Evolutionary conservation across 352 stramenopile genomes (phyloP).

Genomic region (Phytopythium mirpurense): DNA sequence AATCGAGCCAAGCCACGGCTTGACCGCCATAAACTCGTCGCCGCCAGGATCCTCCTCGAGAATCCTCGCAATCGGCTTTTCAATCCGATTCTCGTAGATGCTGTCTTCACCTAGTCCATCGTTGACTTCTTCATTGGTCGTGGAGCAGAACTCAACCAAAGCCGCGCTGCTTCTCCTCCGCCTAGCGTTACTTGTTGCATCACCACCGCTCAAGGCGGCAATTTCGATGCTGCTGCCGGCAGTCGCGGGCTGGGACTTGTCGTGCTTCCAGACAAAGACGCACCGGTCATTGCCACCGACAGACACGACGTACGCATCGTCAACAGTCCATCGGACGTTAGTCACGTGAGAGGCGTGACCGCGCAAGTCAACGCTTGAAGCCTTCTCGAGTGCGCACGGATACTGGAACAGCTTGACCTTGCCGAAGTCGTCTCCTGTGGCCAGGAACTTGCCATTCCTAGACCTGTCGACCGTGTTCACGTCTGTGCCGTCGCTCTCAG

Average conservation of each 20-base stretch:
- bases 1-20: conserved; percentile 83
- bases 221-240: conserved; percentile 1
- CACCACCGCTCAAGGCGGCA: not conserved
- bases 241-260: conserved; percentile 12
- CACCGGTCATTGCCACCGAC: conserved; percentile 78
- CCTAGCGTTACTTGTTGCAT: not conserved
- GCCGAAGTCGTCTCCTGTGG: conserved; percentile 77
- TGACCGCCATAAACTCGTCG: conserved; percentile 90
- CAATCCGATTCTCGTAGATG: not conserved
- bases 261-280: conserved; percentile 68
- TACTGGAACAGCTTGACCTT: conserved; percentile 89
- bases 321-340: conserved; percentile 56
- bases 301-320: conserved; percentile 62
- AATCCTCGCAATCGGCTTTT: not conserved
- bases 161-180: conserved; percentile 2
- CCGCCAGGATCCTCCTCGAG: conserved; percentile 36
- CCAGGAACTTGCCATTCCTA: conserved; percentile 55
- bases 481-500: conserved; percentile 70
- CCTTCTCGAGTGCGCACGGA: conserved; percentile 57
- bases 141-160: not conserved
- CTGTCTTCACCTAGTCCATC: not conserved
- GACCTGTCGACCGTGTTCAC: conserved; percentile 73
- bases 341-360: conserved; percentile 83
- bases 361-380: conserved; percentile 42
- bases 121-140: not conserved